Conservation (phyloP, 2,329 filamentous ascomycete species). For the Capronia americana region DNA sequence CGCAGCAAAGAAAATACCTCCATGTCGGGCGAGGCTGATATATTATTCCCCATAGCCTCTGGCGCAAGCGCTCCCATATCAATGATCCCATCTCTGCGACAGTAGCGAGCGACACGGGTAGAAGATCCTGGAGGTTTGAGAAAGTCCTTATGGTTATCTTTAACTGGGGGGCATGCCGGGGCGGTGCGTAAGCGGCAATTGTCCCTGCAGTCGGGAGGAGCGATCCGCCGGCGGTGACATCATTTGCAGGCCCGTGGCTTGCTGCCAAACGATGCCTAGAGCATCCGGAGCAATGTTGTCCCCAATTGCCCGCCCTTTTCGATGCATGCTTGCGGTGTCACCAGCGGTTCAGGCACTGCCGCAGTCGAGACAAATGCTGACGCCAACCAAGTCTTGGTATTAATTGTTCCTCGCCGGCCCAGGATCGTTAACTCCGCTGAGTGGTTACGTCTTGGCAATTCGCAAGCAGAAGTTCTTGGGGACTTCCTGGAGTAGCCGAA, state of each 20-base stretch:
- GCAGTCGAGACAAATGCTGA: not conserved
- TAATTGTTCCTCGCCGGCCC: not conserved
- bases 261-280: not conserved
- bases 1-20: slow-evolving; percentile 33
- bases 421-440: too few relatives aligned
- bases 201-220: not conserved
- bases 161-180: not conserved
- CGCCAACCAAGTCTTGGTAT: not conserved
- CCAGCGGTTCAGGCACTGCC: not conserved
- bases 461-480: too few relatives aligned
- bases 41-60: slow-evolving; percentile 15
- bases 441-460: too few relatives aligned
- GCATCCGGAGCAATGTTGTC: not conserved
- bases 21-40: slow-evolving; percentile 35
- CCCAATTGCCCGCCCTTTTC: not conserved
- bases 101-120: not conserved
- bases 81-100: slow-evolving; percentile 24
- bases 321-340: not conserved
- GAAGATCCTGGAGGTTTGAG: not conserved
- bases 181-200: not conserved
- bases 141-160: not conserved
- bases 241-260: not conserved
- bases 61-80: slow-evolving; percentile 24
- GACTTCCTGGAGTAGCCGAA: too few relatives aligned
- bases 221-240: slow-evolving; percentile 9